Evolutionary conservation across 2,329 filamentous ascomycete species (phyloP).

Genomic region (Penicillium sp.): DNA sequence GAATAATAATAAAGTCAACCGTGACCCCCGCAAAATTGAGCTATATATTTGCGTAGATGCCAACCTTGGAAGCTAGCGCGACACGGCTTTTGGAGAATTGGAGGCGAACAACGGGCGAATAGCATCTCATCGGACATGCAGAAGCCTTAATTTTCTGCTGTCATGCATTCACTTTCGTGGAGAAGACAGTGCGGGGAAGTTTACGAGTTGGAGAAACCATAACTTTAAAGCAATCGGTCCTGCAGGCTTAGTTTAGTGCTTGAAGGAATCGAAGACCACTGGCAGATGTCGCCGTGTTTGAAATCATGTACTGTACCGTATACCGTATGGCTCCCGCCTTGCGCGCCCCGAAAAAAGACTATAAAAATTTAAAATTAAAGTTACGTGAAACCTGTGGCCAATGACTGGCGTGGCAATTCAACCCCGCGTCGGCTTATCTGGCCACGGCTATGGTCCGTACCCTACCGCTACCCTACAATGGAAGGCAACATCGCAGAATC

Average conservation of each 20-base stretch:
- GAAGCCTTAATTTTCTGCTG: neutral
- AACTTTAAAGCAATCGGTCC: neutral
- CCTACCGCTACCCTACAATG: too few relatives aligned
- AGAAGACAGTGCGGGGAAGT: neutral
- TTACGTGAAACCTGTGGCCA: neutral
- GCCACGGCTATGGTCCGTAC: neutral
- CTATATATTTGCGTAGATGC: neutral
- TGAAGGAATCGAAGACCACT: too few relatives aligned
- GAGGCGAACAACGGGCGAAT: neutral
- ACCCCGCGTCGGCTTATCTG: slow-evolving; percentile 4
- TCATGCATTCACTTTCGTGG: slow-evolving; percentile 1
- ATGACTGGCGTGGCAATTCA: neutral
- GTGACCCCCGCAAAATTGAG: too few relatives aligned
- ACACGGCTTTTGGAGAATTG: neutral
- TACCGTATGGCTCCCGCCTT: too few relatives aligned
- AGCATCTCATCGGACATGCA: neutral
- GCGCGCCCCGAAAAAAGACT: neutral
- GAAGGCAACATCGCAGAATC: neutral
- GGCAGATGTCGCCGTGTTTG: too few relatives aligned
- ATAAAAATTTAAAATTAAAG: neutral
- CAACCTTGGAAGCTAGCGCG: neutral
- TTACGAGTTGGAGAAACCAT: neutral
- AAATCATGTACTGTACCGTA: too few relatives aligned
- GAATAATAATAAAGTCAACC: too few relatives aligned
- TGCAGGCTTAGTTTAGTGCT: neutral